A percentile compares a stretch with the other conserved stretches of the same genome.
phyloP scores from a whole-genome alignment of 305 asterid genomes.

The Vinca major region DNA sequence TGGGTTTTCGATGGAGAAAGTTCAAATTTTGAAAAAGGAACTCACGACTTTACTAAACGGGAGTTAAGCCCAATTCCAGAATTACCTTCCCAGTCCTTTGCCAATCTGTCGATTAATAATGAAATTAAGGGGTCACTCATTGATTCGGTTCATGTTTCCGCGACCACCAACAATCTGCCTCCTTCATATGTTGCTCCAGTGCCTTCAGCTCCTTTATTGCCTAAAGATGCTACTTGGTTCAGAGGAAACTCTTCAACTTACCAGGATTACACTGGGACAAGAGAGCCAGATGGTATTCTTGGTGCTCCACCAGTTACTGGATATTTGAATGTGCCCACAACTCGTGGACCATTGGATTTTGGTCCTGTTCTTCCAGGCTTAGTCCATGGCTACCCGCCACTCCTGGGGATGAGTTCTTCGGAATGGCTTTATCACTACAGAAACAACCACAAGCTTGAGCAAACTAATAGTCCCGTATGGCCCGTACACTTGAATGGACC shows the following conservation, averaged over 20 bases:
- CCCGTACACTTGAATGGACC: constrained; percentile 37
- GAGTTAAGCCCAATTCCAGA: constrained; percentile 59
- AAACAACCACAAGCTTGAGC: constrained; percentile 45
- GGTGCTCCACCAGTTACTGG: constrained; percentile 54
- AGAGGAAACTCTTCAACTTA: constrained; percentile 26
- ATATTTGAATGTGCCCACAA: constrained; percentile 24
- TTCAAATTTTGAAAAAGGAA: constrained; percentile 30
- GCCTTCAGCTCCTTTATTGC: constrained; percentile 83
- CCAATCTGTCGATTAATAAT: constrained; percentile 27
- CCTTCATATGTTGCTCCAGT: constrained; percentile 41
- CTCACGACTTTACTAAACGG: constrained; percentile 20
- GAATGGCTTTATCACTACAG: constrained; percentile 90
- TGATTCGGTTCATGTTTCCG: constrained; percentile 24
- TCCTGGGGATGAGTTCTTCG: constrained; percentile 73
- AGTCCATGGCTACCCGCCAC: constrained; percentile 50
- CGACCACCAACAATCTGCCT: constrained; percentile 22
- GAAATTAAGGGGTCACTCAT: constrained; percentile 23
- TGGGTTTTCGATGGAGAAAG: constrained; percentile 50
- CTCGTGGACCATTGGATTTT: constrained; percentile 26
- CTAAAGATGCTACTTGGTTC: constrained; percentile 51
- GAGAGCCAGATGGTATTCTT: constrained; percentile 55
- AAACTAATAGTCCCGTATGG: constrained; percentile 27
- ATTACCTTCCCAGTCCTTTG: constrained; percentile 36
- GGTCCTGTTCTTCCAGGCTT: constrained; percentile 33
- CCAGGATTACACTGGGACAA: constrained; percentile 23